Percentiles rank a stretch among this genome's conserved stretches.
phyloP scores from a whole-genome alignment of 2,329 filamentous ascomycete species.

The Fusarium longipes region DNA sequence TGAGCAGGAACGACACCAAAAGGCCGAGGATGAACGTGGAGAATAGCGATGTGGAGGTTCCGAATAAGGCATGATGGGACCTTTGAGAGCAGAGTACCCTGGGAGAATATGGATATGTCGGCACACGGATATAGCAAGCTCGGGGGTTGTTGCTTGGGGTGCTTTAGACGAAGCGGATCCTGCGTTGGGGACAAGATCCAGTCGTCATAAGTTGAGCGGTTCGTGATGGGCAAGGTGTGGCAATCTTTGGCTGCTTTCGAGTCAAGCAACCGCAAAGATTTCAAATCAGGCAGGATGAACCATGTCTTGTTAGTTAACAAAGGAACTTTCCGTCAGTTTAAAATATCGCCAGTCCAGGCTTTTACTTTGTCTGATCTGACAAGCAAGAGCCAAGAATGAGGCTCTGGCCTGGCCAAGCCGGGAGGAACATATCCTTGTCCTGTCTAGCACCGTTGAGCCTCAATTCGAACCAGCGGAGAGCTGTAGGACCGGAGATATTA shows the following conservation, averaged over 20 bases:
- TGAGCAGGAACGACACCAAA: slow-evolving; percentile 29
- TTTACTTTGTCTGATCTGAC: neutral
- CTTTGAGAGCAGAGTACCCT: slow-evolving; percentile 12
- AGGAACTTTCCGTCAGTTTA: neutral
- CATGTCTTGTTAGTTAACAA: neutral
- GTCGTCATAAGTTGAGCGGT: slow-evolving; percentile 21
- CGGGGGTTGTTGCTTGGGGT: slow-evolving; percentile 10
- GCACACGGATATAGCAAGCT: slow-evolving; percentile 24
- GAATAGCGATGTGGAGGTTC: slow-evolving; percentile 25
- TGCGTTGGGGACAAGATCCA: slow-evolving; percentile 18
- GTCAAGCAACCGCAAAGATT: slow-evolving; percentile 20
- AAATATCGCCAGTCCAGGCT: neutral
- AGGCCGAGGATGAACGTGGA: slow-evolving; percentile 21
- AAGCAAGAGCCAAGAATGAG: neutral
- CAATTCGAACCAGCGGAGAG: slow-evolving; percentile 14
- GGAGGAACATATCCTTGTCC: slow-evolving; percentile 14
- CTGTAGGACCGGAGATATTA: slow-evolving; percentile 13
- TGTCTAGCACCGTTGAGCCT: slow-evolving; percentile 20
- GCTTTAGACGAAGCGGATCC: slow-evolving; percentile 25
- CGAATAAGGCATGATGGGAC: slow-evolving; percentile 25
- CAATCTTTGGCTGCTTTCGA: slow-evolving; percentile 15
- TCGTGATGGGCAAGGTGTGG: slow-evolving; percentile 27
- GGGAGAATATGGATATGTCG: slow-evolving; percentile 38
- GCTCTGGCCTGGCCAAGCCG: slow-evolving; percentile 31
- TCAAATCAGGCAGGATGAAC: slow-evolving; percentile 5